Conservation (phyloP, 2,329 filamentous ascomycete species). For the Apiospora hydei region DNA sequence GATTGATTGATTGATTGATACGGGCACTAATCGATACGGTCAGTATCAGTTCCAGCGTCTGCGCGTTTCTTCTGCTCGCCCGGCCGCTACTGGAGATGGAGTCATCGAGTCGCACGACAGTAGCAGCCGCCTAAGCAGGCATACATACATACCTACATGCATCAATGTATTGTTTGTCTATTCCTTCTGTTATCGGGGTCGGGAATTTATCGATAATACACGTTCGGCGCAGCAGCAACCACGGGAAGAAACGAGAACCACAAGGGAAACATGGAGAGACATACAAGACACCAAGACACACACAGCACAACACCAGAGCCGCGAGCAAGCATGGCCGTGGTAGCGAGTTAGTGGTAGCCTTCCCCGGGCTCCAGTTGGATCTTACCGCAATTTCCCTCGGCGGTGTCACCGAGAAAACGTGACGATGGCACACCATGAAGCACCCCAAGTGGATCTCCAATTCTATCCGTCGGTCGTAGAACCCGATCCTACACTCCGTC, state of each 20-base stretch:
- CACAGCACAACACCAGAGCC: neutral
- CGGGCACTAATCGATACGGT: slow-evolving; percentile 11
- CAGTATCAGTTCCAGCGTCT: neutral
- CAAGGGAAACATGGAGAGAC: neutral
- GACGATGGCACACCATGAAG: slow-evolving; percentile 11
- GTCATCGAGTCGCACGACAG: slow-evolving; percentile 19
- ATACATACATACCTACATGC: neutral
- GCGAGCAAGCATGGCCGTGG: neutral
- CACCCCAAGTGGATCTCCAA: neutral
- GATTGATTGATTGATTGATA: slow-evolving; percentile 7
- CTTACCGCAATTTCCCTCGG: slow-evolving; percentile 21
- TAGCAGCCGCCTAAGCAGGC: slow-evolving; percentile 4
- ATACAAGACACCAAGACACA: neutral
- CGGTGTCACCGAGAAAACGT: slow-evolving; percentile 20
- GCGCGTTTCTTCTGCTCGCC: slow-evolving; percentile 1
- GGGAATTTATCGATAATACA: neutral
- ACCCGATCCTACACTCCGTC: slow-evolving; percentile 15
- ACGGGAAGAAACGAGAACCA: slow-evolving; percentile 5
- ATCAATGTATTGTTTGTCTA: neutral
- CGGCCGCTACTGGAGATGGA: neutral
- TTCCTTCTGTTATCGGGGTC: neutral
- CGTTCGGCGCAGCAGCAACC: neutral
- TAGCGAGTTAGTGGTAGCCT: neutral
- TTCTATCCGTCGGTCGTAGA: slow-evolving; percentile 14
- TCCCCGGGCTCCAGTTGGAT: slow-evolving; percentile 8